Percentiles rank a stretch among this genome's conserved stretches.
These are phyloP conservation scores for Tetraselmis chui DNA, from an alignment of 139 green algal species.

Conservation along the genomic window DNA sequence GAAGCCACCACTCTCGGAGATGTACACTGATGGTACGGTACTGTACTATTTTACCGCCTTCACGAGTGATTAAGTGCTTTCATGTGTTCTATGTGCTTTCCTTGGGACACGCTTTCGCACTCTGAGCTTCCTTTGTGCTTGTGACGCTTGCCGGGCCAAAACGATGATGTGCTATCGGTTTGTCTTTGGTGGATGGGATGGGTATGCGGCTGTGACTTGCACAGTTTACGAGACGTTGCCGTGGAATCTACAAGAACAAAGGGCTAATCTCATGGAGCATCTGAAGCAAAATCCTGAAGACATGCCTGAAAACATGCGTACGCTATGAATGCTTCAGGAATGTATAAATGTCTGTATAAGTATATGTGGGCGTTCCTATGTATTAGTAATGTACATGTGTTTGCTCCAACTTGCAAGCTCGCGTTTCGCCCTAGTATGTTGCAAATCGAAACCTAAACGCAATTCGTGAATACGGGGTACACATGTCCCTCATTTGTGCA, in stretches of 20 bases:
- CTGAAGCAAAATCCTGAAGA: constrained; percentile 38
- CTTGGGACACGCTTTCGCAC: neutral
- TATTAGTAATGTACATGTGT: too few species aligned
- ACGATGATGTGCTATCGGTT: neutral
- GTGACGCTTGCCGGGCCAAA: neutral
- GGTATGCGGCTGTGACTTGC: too few species aligned
- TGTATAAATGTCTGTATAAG: too few species aligned
- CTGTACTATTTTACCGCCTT: neutral
- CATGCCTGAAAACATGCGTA: constrained; percentile 37
- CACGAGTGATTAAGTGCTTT: too few species aligned
- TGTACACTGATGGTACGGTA: constrained; percentile 62
- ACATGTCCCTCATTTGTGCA: too few species aligned
- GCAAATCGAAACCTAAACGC: too few species aligned
- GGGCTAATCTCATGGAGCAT: constrained; percentile 37
- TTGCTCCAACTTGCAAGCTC: too few species aligned
- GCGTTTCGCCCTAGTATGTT: too few species aligned
- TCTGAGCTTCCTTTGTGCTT: neutral
- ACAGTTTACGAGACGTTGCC: constrained; percentile 67
- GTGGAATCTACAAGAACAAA: constrained; percentile 57
- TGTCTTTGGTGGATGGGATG: neutral
- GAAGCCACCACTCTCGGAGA: constrained; percentile 50
- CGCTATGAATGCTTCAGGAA: too few species aligned
- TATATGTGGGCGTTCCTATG: too few species aligned
- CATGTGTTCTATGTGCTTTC: too few species aligned
- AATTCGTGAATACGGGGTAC: too few species aligned